Conservation (phyloP, 306 rosid species). For the Astragalus membranaceus region DNA sequence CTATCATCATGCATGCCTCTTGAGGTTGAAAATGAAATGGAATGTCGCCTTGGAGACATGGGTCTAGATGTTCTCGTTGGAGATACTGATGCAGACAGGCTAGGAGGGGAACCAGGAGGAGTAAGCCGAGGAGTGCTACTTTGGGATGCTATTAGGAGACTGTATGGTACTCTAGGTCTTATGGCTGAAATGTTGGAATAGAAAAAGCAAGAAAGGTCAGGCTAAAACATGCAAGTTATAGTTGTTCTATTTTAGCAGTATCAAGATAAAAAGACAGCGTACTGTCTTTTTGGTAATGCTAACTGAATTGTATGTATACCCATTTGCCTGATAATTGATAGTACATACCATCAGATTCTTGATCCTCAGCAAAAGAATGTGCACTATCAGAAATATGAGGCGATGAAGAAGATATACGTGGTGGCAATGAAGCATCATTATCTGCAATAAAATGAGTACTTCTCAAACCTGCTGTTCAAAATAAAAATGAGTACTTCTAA, state of each 20-base stretch:
- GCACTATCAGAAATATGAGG: conserved; percentile 43
- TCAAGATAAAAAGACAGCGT: background rate
- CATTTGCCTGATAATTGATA: background rate
- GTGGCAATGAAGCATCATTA: conserved; percentile 41
- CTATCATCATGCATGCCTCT: conserved; percentile 66
- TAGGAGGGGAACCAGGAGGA: conserved; percentile 80
- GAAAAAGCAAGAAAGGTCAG: conserved; percentile 10
- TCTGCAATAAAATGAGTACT: conserved; percentile 39
- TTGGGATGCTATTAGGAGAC: conserved; percentile 72
- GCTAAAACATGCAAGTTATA: conserved; percentile 3
- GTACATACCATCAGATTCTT: conserved; percentile 54
- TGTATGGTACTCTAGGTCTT: conserved; percentile 59
- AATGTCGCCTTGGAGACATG: conserved; percentile 70
- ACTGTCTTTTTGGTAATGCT: conserved; percentile 1
- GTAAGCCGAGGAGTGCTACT: conserved; percentile 64
- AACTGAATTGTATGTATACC: background rate
- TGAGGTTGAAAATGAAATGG: conserved; percentile 69
- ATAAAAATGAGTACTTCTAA: conserved; percentile 14
- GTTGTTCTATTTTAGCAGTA: conserved; percentile 5
- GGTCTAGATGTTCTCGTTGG: conserved; percentile 76
- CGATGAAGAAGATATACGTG: conserved; percentile 42
- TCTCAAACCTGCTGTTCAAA: background rate
- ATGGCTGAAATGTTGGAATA: conserved; percentile 24
- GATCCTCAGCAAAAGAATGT: conserved; percentile 45
- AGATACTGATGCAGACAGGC: conserved; percentile 68